Base-by-base conservation (phyloP, 805 yeast genomes). In the Komagataella pastoris region DNA sequence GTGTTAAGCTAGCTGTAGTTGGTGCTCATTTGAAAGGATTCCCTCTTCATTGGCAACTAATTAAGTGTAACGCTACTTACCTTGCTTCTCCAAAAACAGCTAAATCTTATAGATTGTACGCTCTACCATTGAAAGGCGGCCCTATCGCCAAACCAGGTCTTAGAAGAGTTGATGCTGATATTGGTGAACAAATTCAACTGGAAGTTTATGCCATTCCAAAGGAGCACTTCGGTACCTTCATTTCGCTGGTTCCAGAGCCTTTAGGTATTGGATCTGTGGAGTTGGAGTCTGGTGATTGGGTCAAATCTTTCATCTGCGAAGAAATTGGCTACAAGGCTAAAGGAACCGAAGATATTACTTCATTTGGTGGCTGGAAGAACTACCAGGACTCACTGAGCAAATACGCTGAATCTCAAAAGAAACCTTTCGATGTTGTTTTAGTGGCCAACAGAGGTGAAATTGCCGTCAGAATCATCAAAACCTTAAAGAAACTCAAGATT, bases 361-460 rank as follows among this genome's bases (percentile, higher is more conserved):
- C 72, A 19, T 85, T 70, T 62, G 97, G 97, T 47, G 96, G 97
- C 3, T 91, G 97, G 91, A 80, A 82, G 65, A 69, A 73, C 2
- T 88, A 86, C 69, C 70, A 77, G 49, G 61, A 57, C 49, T 58
- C 55, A 47, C 50, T 49, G 52, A 57, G 51, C 53, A 61, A 48
- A 53, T 65, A 14, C 54, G 72, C 51, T 53, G 69, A 62, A 53
- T 61, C 69, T 44, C 57, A 57, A 19, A 69, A 68, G 53, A 79
- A 77, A 60, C 93, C 95, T 1, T 88, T 89, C 68, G 73, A 81
- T 18, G 77, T 84, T 8, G 96, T 91, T n/a, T 75, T 91, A 52
- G 93, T 91, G 51, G 98, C 98, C 46, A 91, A 91, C 72, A 80
- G 99, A 70, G 98, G 98, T 65, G 99, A 91, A 69, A 91, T 91